Conservation (phyloP, 192 early-diverging fungal genomes). For the Coemansia sp. region DNA sequence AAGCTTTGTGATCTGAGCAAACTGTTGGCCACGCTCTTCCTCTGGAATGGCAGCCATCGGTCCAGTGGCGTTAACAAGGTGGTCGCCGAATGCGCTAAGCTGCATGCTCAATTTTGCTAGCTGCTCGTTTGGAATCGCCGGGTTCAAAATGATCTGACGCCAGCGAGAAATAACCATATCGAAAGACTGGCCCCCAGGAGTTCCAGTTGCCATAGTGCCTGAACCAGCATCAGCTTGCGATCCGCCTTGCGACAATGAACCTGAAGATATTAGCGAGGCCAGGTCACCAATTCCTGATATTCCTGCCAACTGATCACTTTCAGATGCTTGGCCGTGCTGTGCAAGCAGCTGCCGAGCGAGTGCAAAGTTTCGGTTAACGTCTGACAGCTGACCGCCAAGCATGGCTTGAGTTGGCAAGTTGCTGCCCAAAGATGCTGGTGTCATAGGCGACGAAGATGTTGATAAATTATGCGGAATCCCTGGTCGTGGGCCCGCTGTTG, state of each 20-base stretch:
- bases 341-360: conserved; percentile 26
- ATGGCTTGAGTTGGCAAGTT: conserved; percentile 2
- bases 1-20: conserved; percentile 42
- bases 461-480: conserved; percentile 16
- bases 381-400: not conserved
- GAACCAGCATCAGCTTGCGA: not conserved
- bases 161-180: conserved; percentile 36
- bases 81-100: conserved; percentile 40
- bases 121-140: conserved; percentile 33
- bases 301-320: conserved; percentile 1
- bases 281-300: conserved; percentile 6
- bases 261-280: not conserved
- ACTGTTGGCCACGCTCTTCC: conserved; percentile 36
- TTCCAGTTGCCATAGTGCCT: not conserved
- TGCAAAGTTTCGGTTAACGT: conserved; percentile 15
- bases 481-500: conserved; percentile 8
- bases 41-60: conserved; percentile 25
- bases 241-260: not conserved
- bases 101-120: conserved; percentile 48
- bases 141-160: conserved; percentile 48
- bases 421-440: conserved; percentile 4
- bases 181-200: not conserved
- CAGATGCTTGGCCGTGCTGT: conserved; percentile 7
- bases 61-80: conserved; percentile 14
- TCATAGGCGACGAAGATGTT: conserved; percentile 4